Percentiles rank a stretch among this genome's conserved stretches.
These are phyloP conservation scores for Citrus maxima DNA, from an alignment of 345 rosid genomes.

Conservation along the genomic window DNA sequence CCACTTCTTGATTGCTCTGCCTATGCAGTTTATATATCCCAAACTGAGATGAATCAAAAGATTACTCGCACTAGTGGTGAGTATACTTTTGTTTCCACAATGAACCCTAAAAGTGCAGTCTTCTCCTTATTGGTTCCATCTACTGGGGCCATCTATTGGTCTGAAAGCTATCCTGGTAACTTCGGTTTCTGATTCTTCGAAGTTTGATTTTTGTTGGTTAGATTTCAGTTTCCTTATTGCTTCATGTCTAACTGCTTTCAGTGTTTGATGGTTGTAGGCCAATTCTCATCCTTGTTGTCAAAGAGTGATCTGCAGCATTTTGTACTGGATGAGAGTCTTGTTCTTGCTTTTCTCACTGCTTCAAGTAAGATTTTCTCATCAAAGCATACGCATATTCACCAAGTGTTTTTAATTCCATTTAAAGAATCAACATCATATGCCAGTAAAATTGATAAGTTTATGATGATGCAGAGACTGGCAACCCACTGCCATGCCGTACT, in stretches of 20 bases:
- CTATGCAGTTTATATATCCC: conserved; percentile 58
- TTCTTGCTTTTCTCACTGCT: conserved; percentile 74
- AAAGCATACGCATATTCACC: neutral
- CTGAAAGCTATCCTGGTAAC: conserved; percentile 74
- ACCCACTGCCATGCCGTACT: conserved; percentile 54
- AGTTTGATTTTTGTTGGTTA: neutral
- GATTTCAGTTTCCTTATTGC: neutral
- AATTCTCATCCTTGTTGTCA: conserved; percentile 32
- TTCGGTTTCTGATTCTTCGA: neutral
- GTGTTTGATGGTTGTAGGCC: conserved; percentile 37
- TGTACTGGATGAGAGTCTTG: conserved; percentile 65
- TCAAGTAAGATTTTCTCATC: conserved; percentile 37
- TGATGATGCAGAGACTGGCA: conserved; percentile 54
- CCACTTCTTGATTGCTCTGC: conserved; percentile 78
- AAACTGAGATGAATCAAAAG: conserved; percentile 61
- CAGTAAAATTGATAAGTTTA: neutral
- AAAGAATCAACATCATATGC: neutral
- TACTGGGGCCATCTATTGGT: conserved; percentile 68
- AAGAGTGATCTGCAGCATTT: conserved; percentile 62
- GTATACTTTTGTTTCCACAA: conserved; percentile 46
- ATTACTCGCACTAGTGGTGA: conserved; percentile 32
- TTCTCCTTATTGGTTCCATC: conserved; percentile 69
- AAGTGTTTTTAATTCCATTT: neutral
- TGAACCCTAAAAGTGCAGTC: conserved; percentile 50
- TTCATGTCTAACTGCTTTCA: neutral